phyloP scores from a whole-genome alignment of 345 rosid genomes.

The Rubroshorea leprosula region DNA sequence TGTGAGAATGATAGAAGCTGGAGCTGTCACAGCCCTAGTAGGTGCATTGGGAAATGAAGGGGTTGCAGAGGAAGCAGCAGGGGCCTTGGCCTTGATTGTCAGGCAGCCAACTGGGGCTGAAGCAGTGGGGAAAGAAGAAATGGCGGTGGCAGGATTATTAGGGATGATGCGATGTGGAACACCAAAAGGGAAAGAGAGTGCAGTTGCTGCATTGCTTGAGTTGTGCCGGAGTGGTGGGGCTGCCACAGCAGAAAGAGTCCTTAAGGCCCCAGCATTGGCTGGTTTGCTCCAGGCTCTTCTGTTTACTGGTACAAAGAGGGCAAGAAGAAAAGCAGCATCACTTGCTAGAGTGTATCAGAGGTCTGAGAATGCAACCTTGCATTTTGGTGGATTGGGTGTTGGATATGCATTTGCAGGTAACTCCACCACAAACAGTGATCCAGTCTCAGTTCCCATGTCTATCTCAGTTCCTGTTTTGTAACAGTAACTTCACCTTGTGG shows the following conservation, averaged over 20 bases:
- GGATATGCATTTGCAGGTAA: slow-evolving; percentile 65
- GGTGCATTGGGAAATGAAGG: slow-evolving; percentile 66
- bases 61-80: slow-evolving; percentile 91
- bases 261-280: slow-evolving; percentile 70
- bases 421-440: slow-evolving; percentile 35
- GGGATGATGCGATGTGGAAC: slow-evolving; percentile 91
- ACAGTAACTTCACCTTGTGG: slow-evolving; percentile 16
- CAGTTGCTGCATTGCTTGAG: slow-evolving; percentile 90
- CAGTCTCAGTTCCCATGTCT: slow-evolving; percentile 61
- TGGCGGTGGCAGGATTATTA: slow-evolving; percentile 56
- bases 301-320: slow-evolving; percentile 90
- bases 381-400: slow-evolving; percentile 48
- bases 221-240: slow-evolving; percentile 79
- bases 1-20: slow-evolving; percentile 66
- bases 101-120: slow-evolving; percentile 74
- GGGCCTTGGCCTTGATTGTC: slow-evolving; percentile 78
- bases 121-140: slow-evolving; percentile 72
- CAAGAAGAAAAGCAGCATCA: slow-evolving; percentile 90
- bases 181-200: slow-evolving; percentile 90
- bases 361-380: slow-evolving; percentile 49
- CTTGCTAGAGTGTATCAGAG: slow-evolving; percentile 89
- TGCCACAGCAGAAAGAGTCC: slow-evolving; percentile 59
- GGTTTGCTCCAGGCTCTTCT: slow-evolving; percentile 72
- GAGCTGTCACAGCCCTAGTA: slow-evolving; percentile 67
- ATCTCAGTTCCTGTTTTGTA: slow-evolving; percentile 69